Percentiles rank a stretch among this genome's conserved stretches.
phyloP scores from a whole-genome alignment of 2,329 filamentous ascomycete species.

The Pseudopithomyces chartarum region DNA sequence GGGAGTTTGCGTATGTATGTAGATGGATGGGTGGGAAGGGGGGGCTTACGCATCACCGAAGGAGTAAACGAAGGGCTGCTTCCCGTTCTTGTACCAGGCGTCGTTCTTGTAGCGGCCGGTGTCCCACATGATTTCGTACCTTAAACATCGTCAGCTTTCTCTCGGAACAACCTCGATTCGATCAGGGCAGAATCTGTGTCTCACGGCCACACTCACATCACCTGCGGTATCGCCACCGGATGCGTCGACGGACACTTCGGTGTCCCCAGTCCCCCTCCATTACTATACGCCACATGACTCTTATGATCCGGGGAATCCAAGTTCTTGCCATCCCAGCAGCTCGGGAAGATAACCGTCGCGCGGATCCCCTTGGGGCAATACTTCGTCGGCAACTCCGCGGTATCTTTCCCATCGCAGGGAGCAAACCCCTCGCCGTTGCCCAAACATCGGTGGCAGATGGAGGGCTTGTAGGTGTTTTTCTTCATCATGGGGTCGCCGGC shows the following conservation, averaged over 20 bases:
- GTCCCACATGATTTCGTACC: slow-evolving; percentile 20
- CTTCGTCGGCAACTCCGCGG: slow-evolving; percentile 58
- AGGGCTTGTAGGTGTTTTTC: slow-evolving; percentile 23
- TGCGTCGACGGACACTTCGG: slow-evolving; percentile 48
- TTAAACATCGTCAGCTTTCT: slow-evolving; percentile 6
- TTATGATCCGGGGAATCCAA: slow-evolving; percentile 60
- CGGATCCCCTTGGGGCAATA: slow-evolving; percentile 80
- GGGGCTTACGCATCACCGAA: slow-evolving; percentile 39
- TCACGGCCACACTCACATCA: slow-evolving; percentile 30
- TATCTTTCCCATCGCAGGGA: slow-evolving; percentile 31
- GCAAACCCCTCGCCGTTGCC: slow-evolving; percentile 30
- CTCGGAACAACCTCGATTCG: too few relatives aligned
- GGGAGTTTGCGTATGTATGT: neutral
- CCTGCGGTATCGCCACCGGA: slow-evolving; percentile 51
- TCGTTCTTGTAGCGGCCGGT: slow-evolving; percentile 15
- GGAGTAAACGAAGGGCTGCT: slow-evolving; percentile 18
- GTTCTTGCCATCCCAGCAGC: slow-evolving; percentile 69
- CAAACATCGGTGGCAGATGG: slow-evolving; percentile 27
- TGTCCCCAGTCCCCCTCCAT: slow-evolving; percentile 48
- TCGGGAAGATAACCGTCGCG: slow-evolving; percentile 71
- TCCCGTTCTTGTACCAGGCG: slow-evolving; percentile 15
- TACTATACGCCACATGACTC: slow-evolving; percentile 65
- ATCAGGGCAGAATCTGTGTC: too few relatives aligned
- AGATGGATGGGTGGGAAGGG: slow-evolving; percentile 21
- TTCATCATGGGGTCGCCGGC: slow-evolving; percentile 60